Percentiles rank a stretch among this genome's conserved stretches.
These are phyloP conservation scores for Colletotrichum sp. DNA, from an alignment of 2,329 filamentous ascomycete species.

Conservation along the genomic window DNA sequence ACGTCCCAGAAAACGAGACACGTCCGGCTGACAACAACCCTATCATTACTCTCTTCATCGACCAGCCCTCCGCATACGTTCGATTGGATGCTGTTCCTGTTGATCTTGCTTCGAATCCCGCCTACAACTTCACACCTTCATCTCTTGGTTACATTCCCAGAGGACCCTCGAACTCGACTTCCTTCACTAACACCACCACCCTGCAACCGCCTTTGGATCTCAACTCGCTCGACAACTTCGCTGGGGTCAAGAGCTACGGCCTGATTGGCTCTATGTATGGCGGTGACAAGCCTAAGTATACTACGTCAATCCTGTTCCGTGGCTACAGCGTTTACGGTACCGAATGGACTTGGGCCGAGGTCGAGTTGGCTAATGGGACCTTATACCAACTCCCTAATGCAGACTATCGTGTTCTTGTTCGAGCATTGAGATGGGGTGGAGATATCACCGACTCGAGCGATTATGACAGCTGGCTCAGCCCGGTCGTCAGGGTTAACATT, in stretches of 20 bases:
- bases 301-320: not conserved
- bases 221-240: not conserved
- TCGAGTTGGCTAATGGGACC: conserved; percentile 4
- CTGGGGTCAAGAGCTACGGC: conserved; percentile 5
- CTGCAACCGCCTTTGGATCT: not conserved
- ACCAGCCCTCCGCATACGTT: conserved; percentile 6
- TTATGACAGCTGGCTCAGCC: conserved; percentile 18
- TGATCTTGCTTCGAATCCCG: not conserved
- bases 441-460: not conserved
- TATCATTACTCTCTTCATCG: not conserved
- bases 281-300: not conserved
- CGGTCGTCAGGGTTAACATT: conserved; percentile 1
- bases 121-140: conserved; percentile 1
- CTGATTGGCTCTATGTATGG: conserved; percentile 4
- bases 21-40: not conserved
- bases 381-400: conserved; percentile 13
- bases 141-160: not conserved
- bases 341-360: conserved; percentile 8
- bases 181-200: not conserved
- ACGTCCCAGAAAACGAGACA: not conserved
- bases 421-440: not conserved
- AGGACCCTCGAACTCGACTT: not conserved
- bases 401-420: conserved; percentile 11
- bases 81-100: not conserved
- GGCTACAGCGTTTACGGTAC: conserved; percentile 2